A percentile compares a stretch with the other conserved stretches of the same genome.
Evolutionary conservation across 192 early-diverging fungal genomes (phyloP).

Genomic region (Podila epicladia): DNA sequence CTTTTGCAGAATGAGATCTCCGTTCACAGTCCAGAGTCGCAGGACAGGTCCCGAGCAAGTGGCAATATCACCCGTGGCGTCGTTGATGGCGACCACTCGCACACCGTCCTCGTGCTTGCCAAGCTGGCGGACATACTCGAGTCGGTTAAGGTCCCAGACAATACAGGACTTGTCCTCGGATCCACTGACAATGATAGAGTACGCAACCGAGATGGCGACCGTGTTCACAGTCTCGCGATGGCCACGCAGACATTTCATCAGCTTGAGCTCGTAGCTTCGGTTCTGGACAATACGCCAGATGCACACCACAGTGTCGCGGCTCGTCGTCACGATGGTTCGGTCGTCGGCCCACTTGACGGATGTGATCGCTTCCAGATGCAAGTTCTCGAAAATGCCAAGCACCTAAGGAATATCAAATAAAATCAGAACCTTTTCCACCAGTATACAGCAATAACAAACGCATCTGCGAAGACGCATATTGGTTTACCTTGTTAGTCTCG

Average conservation of each 20-base stretch:
- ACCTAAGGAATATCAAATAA: conserved; percentile 21
- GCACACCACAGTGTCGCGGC: conserved; percentile 60
- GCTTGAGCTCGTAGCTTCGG: conserved; percentile 57
- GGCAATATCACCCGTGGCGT: conserved; percentile 72
- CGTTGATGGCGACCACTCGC: conserved; percentile 62
- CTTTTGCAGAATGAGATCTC: conserved; percentile 66
- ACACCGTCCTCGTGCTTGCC: conserved; percentile 62
- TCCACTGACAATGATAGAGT: conserved; percentile 68
- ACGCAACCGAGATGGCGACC: conserved; percentile 62
- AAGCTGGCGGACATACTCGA: conserved; percentile 68
- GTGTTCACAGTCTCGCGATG: conserved; percentile 63
- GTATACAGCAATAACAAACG: background rate
- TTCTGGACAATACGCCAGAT: conserved; percentile 65
- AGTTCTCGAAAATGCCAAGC: conserved; percentile 66
- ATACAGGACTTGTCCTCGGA: conserved; percentile 71
- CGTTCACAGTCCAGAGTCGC: conserved; percentile 71
- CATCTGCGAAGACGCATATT: background rate
- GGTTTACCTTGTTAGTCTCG: conserved; percentile 59
- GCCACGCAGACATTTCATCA: conserved; percentile 66
- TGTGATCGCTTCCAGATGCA: conserved; percentile 69
- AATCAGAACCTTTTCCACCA: background rate
- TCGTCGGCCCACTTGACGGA: conserved; percentile 67
- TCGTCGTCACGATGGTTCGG: conserved; percentile 64
- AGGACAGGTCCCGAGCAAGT: conserved; percentile 67
- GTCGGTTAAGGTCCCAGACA: conserved; percentile 73